These are phyloP conservation scores for Symbiotaphrina buchneri DNA, from an alignment of 495 filamentous ascomycete species.

Conservation along the genomic window DNA sequence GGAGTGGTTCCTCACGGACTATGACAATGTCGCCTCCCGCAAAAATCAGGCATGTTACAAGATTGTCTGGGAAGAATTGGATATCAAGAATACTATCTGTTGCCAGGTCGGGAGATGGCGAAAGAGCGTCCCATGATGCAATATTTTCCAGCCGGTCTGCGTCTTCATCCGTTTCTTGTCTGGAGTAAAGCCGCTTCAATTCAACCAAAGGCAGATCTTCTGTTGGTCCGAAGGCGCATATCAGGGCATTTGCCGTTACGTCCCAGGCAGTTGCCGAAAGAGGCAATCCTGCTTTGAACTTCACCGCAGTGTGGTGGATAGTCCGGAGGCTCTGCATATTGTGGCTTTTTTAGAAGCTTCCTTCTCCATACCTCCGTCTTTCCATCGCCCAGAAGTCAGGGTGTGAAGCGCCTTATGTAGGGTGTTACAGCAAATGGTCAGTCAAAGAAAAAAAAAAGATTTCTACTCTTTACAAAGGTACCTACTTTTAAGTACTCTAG, in stretches of 20 bases:
- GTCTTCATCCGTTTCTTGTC: slow-evolving; percentile 14
- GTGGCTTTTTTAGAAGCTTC: background rate
- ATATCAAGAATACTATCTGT: slow-evolving; percentile 52
- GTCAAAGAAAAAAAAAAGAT: too few species aligned
- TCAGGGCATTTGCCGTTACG: slow-evolving; percentile 21
- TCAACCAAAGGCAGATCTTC: slow-evolving; percentile 37
- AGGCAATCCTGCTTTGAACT: slow-evolving; percentile 12
- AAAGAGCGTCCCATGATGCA: slow-evolving; percentile 71
- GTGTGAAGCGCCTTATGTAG: too few species aligned
- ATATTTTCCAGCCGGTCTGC: slow-evolving; percentile 23
- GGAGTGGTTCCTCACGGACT: slow-evolving; percentile 53
- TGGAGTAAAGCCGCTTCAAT: slow-evolving; percentile 21
- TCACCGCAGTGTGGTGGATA: background rate
- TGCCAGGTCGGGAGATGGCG: slow-evolving; percentile 39
- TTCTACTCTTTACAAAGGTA: too few species aligned
- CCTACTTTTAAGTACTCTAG: too few species aligned
- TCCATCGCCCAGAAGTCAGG: too few species aligned
- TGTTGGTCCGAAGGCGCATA: slow-evolving; percentile 58
- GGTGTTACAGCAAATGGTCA: too few species aligned
- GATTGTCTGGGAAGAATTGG: slow-evolving; percentile 64
- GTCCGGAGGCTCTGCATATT: slow-evolving; percentile 4
- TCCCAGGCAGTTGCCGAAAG: slow-evolving; percentile 64
- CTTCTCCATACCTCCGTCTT: too few species aligned
- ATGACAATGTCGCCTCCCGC: slow-evolving; percentile 77
- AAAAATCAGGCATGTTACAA: slow-evolving; percentile 59